Percentiles rank a stretch among this genome's conserved stretches.
phyloP scores from a whole-genome alignment of 2,329 filamentous ascomycete genomes.

The Golovinomyces cichoracearum region DNA sequence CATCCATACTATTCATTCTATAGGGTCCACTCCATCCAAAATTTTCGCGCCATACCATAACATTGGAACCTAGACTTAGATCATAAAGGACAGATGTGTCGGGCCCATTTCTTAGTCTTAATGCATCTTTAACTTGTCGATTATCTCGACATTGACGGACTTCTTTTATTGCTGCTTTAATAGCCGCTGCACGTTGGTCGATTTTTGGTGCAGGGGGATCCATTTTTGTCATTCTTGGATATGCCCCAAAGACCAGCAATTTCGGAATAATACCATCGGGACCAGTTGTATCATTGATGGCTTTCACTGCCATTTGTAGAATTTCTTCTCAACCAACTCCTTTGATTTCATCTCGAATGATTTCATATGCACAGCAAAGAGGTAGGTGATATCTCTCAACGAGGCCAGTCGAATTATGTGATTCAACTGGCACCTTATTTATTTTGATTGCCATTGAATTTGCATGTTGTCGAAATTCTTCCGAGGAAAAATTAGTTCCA shows the following conservation, averaged over 20 bases:
- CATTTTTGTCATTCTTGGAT: background rate
- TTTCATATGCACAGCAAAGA: background rate
- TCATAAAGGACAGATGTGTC: background rate
- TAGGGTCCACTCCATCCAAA: background rate
- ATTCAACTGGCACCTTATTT: background rate
- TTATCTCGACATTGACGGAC: background rate
- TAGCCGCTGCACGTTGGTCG: background rate
- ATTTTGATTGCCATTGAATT: background rate
- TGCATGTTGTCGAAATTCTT: background rate
- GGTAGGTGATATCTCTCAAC: background rate
- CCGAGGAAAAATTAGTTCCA: constrained; percentile 1
- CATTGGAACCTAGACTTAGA: background rate
- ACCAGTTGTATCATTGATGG: background rate
- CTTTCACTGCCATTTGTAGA: background rate
- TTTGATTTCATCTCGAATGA: background rate
- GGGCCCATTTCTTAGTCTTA: background rate
- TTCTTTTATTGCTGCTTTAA: background rate
- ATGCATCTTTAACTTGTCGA: background rate
- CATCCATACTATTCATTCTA: background rate
- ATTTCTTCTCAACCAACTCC: background rate
- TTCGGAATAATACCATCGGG: too few species aligned
- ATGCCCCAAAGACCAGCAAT: background rate
- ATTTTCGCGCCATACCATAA: background rate
- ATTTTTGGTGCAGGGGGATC: background rate
- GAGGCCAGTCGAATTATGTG: background rate